Percentiles rank a stretch among this genome's conserved stretches.
These are phyloP conservation scores for Trichoderma koningiopsis DNA, from an alignment of 2,329 filamentous ascomycete genomes.

Conservation along the genomic window DNA sequence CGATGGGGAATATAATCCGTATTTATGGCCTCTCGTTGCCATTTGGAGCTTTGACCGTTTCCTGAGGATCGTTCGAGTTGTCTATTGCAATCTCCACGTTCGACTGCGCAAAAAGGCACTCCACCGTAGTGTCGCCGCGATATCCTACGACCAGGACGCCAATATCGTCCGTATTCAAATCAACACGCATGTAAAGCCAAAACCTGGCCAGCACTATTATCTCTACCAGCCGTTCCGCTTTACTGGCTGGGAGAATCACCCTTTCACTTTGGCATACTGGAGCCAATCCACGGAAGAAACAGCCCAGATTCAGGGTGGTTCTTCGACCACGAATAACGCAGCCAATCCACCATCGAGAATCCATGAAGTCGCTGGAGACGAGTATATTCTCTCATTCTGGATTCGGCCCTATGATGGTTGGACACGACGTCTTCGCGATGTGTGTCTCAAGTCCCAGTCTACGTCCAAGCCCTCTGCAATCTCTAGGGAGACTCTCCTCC, in stretches of 20 bases:
- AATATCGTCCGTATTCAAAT: constrained; percentile 41
- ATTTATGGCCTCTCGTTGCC: constrained; percentile 43
- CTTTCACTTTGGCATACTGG: constrained; percentile 41
- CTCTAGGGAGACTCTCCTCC: neutral
- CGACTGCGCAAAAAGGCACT: constrained; percentile 34
- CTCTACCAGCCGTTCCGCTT: constrained; percentile 39
- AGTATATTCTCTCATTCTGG: constrained; percentile 16
- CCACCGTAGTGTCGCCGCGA: constrained; percentile 35
- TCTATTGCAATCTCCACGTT: constrained; percentile 27
- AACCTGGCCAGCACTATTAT: constrained; percentile 45
- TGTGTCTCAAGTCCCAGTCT: neutral
- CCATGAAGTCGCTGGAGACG: neutral
- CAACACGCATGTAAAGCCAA: constrained; percentile 33
- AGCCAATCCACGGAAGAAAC: neutral
- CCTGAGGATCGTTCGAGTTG: constrained; percentile 44
- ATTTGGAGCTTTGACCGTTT: constrained; percentile 51
- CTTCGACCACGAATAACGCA: neutral
- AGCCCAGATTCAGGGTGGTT: neutral
- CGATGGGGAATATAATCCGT: constrained; percentile 26
- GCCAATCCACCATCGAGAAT: neutral
- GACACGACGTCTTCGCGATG: constrained; percentile 9
- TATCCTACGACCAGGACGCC: constrained; percentile 37
- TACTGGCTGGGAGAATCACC: constrained; percentile 46
- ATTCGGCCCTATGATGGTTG: constrained; percentile 15
- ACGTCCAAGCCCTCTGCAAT: neutral